phyloP scores from a whole-genome alignment of 2,329 filamentous ascomycete species.

The Verticillium zaregamsianum region DNA sequence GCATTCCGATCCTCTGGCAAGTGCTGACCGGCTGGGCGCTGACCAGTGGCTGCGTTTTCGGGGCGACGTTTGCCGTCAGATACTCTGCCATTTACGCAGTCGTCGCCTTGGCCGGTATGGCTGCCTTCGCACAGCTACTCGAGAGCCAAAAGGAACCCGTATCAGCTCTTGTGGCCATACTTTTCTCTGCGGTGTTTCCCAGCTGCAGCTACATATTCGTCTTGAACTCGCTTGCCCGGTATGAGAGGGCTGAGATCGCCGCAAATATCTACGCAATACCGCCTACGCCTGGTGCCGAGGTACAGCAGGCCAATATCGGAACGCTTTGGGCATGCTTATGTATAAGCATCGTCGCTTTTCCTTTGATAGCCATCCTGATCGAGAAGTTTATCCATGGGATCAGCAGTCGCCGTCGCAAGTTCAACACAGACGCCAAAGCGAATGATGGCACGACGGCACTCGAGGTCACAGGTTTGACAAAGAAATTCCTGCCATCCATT shows the following conservation, averaged over 20 bases:
- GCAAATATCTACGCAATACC: slow-evolving; percentile 15
- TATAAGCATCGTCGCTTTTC: neutral
- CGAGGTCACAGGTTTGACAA: slow-evolving; percentile 13
- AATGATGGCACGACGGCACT: slow-evolving; percentile 9
- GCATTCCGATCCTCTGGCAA: slow-evolving; percentile 29
- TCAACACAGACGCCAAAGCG: slow-evolving; percentile 23
- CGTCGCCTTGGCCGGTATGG: slow-evolving; percentile 16
- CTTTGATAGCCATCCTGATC: neutral
- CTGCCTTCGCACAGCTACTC: slow-evolving; percentile 6
- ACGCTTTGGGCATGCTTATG: slow-evolving; percentile 1
- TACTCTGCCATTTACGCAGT: slow-evolving; percentile 16
- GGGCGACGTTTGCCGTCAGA: slow-evolving; percentile 19
- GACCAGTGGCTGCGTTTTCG: slow-evolving; percentile 59
- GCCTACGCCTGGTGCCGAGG: slow-evolving; percentile 15
- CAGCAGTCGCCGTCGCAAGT: slow-evolving; percentile 52
- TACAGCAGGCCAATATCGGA: slow-evolving; percentile 6
- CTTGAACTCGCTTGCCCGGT: slow-evolving; percentile 17
- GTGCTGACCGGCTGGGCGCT: slow-evolving; percentile 42
- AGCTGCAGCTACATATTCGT: slow-evolving; percentile 24
- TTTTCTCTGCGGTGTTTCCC: slow-evolving; percentile 18
- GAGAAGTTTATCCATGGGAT: slow-evolving; percentile 26
- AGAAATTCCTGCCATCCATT: slow-evolving; percentile 16
- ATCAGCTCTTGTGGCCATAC: slow-evolving; percentile 7
- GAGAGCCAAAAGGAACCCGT: neutral
- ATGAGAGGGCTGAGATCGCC: slow-evolving; percentile 10